These are phyloP conservation scores for Chlorella sp. DNA, from an alignment of 139 green algal species.

Conservation along the genomic window DNA sequence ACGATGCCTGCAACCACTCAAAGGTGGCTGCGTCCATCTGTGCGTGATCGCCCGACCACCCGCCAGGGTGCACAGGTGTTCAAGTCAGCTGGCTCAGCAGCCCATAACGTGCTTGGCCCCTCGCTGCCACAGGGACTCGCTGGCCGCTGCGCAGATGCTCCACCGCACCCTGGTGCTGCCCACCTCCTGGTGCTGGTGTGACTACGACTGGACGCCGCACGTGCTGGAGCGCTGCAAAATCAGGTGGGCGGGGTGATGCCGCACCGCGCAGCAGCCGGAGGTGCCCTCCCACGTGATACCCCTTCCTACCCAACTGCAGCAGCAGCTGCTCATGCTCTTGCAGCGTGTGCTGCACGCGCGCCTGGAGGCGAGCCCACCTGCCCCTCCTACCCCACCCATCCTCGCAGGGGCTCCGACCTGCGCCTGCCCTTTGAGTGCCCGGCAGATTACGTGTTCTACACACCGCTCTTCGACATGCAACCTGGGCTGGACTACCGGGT, in stretches of 20 bases:
- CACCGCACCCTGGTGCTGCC: conserved; percentile 46
- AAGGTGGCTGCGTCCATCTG: too few relatives aligned
- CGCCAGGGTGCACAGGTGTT: too few relatives aligned
- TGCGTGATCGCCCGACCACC: too few relatives aligned
- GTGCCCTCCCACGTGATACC: neutral
- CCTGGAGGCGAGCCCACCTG: neutral
- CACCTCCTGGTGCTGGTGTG: conserved; percentile 32
- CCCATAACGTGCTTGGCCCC: neutral
- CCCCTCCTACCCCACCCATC: neutral
- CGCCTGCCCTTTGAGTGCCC: conserved; percentile 35
- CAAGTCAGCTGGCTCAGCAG: too few relatives aligned
- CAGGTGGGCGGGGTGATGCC: neutral
- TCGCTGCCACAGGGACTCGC: conserved; percentile 19
- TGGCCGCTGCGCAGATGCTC: conserved; percentile 24
- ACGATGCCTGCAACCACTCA: too few relatives aligned
- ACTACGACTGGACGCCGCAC: conserved; percentile 41
- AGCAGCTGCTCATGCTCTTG: too few relatives aligned
- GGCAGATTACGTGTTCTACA: conserved; percentile 29
- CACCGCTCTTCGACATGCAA: neutral
- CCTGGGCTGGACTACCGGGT: neutral
- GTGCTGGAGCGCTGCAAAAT: conserved; percentile 27
- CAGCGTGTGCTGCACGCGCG: neutral
- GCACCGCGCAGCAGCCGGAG: too few relatives aligned
- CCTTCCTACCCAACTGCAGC: neutral
- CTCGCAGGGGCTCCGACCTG: conserved; percentile 30